A percentile compares a stretch with the other conserved stretches of the same genome.
phyloP scores from a whole-genome alignment of 2,329 filamentous ascomycete species.

The Fusarium haematococcum region DNA sequence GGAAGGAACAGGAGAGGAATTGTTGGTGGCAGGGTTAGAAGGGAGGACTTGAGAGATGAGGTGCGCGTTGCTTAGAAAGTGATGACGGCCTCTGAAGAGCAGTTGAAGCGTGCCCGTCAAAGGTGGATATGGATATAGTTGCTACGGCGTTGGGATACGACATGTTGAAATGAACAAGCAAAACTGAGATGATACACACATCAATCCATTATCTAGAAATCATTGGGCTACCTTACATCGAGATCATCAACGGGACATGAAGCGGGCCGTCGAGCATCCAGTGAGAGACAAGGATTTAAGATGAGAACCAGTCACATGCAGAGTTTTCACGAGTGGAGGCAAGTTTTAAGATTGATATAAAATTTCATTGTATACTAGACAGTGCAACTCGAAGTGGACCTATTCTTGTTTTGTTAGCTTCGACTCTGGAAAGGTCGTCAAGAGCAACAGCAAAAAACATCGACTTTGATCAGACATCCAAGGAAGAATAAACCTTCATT shows the following conservation, averaged over 20 bases:
- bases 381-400: neutral
- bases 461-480: conserved; percentile 76
- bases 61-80: conserved; percentile 50
- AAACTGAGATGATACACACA: neutral
- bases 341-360: neutral
- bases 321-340: neutral
- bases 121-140: neutral
- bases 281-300: neutral
- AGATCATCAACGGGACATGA: neutral
- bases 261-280: neutral
- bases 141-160: neutral
- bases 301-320: neutral
- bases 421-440: neutral
- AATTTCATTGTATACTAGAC: neutral
- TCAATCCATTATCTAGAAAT: neutral
- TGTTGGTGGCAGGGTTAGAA: conserved; percentile 74
- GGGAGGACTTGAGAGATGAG: conserved; percentile 57
- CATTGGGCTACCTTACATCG: neutral
- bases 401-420: conserved; percentile 41
- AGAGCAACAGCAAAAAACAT: conserved; percentile 24
- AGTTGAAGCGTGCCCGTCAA: neutral
- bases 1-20: conserved; percentile 91
- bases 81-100: neutral
- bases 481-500: conserved; percentile 78
- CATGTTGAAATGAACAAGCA: neutral